phyloP scores from a whole-genome alignment of 2,329 filamentous ascomycete genomes.

The Diaporthe destruens region DNA sequence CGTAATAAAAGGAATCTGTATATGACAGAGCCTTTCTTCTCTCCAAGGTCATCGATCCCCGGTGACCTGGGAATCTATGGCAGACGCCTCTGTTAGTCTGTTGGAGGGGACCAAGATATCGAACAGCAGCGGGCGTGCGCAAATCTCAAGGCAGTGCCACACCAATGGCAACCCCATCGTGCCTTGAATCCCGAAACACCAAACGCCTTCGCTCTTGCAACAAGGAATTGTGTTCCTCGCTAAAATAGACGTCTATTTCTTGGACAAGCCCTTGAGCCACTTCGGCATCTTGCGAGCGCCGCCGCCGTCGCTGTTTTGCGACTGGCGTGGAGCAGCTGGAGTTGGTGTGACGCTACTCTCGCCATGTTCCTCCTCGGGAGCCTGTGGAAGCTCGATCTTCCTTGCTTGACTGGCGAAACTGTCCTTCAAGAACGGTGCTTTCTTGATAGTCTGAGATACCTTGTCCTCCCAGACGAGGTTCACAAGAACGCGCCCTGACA shows the following conservation, averaged over 20 bases:
- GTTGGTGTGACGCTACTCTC: constrained; percentile 45
- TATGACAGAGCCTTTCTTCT: background rate
- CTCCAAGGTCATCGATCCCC: background rate
- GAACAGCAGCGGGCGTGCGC: background rate
- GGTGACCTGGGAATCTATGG: background rate
- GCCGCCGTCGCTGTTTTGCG: constrained; percentile 49
- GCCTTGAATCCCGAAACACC: constrained; percentile 3
- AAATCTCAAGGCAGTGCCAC: background rate
- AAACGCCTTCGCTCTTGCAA: constrained; percentile 8
- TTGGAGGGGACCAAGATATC: background rate
- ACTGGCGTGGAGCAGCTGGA: constrained; percentile 46
- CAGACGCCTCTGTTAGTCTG: background rate
- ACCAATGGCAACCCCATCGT: background rate
- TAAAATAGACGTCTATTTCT: constrained; percentile 67
- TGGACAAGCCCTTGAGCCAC: constrained; percentile 78
- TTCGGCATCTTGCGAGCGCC: constrained; percentile 69
- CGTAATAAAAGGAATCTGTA: background rate
- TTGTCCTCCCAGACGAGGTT: constrained; percentile 80
- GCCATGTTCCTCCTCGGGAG: constrained; percentile 56
- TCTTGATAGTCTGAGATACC: constrained; percentile 68
- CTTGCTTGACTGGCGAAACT: constrained; percentile 72
- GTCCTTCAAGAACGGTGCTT: constrained; percentile 69
- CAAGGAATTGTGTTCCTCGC: background rate
- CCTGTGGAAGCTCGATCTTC: constrained; percentile 74
- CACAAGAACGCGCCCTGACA: constrained; percentile 78